Evolutionary conservation across 2,329 filamentous ascomycete genomes (phyloP).

Genomic region (Fusarium sp.): DNA sequence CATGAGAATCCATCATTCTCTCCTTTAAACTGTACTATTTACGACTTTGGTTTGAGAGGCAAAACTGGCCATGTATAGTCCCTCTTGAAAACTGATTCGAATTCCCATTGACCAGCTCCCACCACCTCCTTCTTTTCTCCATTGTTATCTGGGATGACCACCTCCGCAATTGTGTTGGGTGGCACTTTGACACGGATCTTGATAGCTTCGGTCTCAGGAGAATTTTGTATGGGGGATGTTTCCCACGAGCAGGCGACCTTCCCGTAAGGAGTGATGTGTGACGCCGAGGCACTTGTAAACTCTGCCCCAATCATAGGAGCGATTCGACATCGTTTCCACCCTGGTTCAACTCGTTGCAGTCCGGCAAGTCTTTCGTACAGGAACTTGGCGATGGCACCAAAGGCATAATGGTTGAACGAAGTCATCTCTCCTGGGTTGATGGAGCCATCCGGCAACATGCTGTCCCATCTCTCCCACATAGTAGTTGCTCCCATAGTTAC

Average conservation of each 20-base stretch:
- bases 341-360: slow-evolving; percentile 28
- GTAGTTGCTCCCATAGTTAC: slow-evolving; percentile 59
- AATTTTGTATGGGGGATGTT: not conserved
- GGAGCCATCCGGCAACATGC: slow-evolving; percentile 54
- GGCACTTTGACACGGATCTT: not conserved
- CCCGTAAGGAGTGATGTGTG: slow-evolving; percentile 21
- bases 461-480: slow-evolving; percentile 62
- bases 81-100: slow-evolving; percentile 4
- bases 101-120: slow-evolving; percentile 10
- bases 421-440: slow-evolving; percentile 61
- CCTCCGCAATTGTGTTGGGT: not conserved
- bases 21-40: too few relatives aligned
- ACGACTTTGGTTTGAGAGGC: slow-evolving; percentile 1
- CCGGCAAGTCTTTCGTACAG: slow-evolving; percentile 49
- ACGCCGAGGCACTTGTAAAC: slow-evolving; percentile 17
- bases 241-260: slow-evolving; percentile 4
- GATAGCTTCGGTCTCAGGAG: not conserved
- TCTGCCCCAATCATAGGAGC: slow-evolving; percentile 6
- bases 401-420: slow-evolving; percentile 60
- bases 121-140: not conserved
- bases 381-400: slow-evolving; percentile 57
- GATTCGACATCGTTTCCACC: slow-evolving; percentile 31
- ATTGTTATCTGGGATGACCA: not conserved
- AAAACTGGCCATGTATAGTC: slow-evolving; percentile 15
- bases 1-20: not conserved